phyloP scores from a whole-genome alignment of 768 basidiomycete genomes.

The Lactarius sp. region DNA sequence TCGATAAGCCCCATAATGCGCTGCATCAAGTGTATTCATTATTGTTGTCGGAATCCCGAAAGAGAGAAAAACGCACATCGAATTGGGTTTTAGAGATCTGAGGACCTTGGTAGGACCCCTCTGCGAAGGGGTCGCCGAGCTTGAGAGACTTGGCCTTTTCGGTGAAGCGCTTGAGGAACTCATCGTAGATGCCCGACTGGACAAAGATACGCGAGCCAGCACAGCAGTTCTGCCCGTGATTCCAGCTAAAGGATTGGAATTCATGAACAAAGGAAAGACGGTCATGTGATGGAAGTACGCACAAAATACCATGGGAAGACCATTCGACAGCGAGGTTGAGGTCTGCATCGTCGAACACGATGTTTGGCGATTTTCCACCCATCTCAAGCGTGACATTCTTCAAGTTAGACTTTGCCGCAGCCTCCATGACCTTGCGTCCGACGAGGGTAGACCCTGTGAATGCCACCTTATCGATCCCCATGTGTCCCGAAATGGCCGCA shows the following conservation, averaged over 20 bases:
- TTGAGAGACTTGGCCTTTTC: constrained; percentile 49
- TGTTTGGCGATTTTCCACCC: constrained; percentile 62
- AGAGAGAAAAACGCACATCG: constrained; percentile 44
- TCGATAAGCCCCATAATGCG: constrained; percentile 60
- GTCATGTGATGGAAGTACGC: constrained; percentile 22
- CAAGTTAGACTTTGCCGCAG: constrained; percentile 55
- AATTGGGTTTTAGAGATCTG: constrained; percentile 73
- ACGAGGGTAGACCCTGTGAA: constrained; percentile 69
- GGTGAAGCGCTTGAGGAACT: constrained; percentile 59
- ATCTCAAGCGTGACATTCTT: constrained; percentile 70
- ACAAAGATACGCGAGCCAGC: constrained; percentile 82
- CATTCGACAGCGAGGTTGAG: constrained; percentile 54
- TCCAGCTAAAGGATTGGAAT: constrained; percentile 41
- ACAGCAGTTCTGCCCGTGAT: constrained; percentile 74
- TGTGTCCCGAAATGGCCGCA: constrained; percentile 51
- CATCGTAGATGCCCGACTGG: constrained; percentile 73
- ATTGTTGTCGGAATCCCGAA: neutral
- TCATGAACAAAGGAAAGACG: neutral
- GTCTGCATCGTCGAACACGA: constrained; percentile 61
- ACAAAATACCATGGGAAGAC: constrained; percentile 57
- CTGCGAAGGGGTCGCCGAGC: constrained; percentile 67
- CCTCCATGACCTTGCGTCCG: constrained; percentile 59
- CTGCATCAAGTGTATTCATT: constrained; percentile 29
- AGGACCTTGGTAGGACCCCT: constrained; percentile 65
- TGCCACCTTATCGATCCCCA: constrained; percentile 58